Conservation (phyloP, 306 rosid species). For the Argentina anserina region DNA sequence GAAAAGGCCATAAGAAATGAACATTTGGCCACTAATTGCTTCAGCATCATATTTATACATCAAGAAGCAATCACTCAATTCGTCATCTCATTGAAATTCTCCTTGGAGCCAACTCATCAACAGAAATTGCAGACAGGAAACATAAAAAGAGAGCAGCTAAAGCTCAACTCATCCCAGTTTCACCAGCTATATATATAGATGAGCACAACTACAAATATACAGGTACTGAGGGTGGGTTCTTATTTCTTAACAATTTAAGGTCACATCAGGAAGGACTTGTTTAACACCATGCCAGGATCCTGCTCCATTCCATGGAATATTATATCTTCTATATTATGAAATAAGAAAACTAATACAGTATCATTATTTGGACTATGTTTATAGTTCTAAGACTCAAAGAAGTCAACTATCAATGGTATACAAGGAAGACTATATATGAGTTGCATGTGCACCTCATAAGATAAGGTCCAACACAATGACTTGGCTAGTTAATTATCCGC, state of each 20-base stretch:
- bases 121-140: not conserved
- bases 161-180: not conserved
- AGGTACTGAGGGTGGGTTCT: not conserved
- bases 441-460: not conserved
- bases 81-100: not conserved
- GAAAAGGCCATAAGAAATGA: not conserved
- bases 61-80: not conserved
- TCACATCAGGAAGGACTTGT: not conserved
- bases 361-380: not conserved
- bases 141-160: not conserved
- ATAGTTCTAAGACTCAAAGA: not conserved
- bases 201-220: not conserved
- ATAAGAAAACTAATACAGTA: not conserved
- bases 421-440: not conserved
- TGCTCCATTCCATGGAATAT: not conserved
- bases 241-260: not conserved
- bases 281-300: not conserved
- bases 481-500: not conserved
- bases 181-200: not conserved
- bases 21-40: not conserved
- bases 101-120: not conserved
- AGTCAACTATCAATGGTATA: not conserved
- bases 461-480: conserved; percentile 2
- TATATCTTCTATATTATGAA: not conserved
- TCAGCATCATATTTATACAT: not conserved